A percentile compares a stretch with the other conserved stretches of the same genome.
Evolutionary conservation across 805 yeast genomes (phyloP).

Genomic region (Metschnikowia shivogae): DNA sequence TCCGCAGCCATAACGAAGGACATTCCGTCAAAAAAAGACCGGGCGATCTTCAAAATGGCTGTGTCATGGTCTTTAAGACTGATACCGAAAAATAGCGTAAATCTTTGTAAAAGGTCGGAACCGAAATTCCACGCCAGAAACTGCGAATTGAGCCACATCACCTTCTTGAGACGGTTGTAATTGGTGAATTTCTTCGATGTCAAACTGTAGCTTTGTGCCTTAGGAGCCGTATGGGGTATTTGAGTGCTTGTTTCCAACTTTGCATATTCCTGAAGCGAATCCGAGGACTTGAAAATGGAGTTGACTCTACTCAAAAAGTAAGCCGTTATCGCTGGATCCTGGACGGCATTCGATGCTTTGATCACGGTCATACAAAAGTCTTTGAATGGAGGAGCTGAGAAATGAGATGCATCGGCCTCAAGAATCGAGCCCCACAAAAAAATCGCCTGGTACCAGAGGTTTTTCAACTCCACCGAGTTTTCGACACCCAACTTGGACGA

Average conservation of each 20-base stretch:
- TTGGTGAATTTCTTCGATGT: conserved; percentile 10
- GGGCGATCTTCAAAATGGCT: conserved; percentile 19
- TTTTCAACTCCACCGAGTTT: not conserved
- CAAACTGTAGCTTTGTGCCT: conserved; percentile 5
- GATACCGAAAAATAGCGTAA: conserved; percentile 7
- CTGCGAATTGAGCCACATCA: conserved; percentile 26
- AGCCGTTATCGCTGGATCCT: conserved; percentile 2
- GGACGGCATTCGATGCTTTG: not conserved
- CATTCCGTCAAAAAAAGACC: conserved; percentile 21
- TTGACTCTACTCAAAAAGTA: conserved; percentile 9
- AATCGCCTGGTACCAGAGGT: conserved; percentile 10
- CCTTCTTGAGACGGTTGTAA: conserved; percentile 22
- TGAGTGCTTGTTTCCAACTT: not conserved
- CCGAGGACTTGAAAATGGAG: conserved; percentile 5
- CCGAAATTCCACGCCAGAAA: conserved; percentile 24
- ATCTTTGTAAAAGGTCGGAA: conserved; percentile 10
- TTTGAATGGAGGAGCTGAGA: conserved; percentile 1
- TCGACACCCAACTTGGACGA: not conserved
- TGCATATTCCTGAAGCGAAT: not conserved
- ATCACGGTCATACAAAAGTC: conserved; percentile 3
- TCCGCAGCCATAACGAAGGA: conserved; percentile 17
- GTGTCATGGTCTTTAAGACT: conserved; percentile 10
- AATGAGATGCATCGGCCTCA: conserved; percentile 5
- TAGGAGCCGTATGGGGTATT: not conserved
- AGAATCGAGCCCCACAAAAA: conserved; percentile 15